phyloP scores from a whole-genome alignment of 163 green algal genomes.

The Trebouxiophyceae sp. region DNA sequence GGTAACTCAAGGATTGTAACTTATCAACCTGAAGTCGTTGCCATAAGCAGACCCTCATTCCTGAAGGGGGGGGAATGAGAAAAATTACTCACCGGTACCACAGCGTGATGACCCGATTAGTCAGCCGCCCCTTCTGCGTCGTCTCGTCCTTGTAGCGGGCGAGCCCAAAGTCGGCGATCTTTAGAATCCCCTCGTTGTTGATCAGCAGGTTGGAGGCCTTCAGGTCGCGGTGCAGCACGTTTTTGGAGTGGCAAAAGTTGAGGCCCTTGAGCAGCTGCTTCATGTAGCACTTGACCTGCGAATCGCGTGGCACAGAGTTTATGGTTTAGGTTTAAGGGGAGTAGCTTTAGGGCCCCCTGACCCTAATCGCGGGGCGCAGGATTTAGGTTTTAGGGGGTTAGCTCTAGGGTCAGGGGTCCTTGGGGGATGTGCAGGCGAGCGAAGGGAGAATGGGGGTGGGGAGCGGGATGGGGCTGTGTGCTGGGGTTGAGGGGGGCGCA shows the following conservation, averaged over 20 bases:
- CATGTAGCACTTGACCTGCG: constrained; percentile 93
- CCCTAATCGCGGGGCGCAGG: not conserved
- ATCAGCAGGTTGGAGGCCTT: constrained; percentile 90
- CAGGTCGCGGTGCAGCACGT: constrained; percentile 93
- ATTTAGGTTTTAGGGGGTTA: not conserved
- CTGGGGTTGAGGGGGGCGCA: no score
- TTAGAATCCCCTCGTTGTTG: constrained; percentile 54
- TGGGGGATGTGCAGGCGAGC: not conserved
- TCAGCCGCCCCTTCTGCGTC: constrained; percentile 45
- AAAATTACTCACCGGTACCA: constrained; percentile 98
- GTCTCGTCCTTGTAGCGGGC: constrained; percentile 52
- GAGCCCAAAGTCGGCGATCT: constrained; percentile 94
- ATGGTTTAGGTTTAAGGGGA: not conserved
- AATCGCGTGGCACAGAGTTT: not conserved
- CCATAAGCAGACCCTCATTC: no score
- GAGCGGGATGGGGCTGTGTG: no score
- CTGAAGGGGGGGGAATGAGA: no score
- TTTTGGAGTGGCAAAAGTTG: constrained; percentile 74
- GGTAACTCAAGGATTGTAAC: no score
- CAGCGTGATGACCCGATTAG: constrained; percentile 96
- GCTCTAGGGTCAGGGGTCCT: not conserved
- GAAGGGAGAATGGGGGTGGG: no score
- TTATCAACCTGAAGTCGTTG: no score
- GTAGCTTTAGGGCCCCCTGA: not conserved
- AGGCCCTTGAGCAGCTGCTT: constrained; percentile 90